Percentiles rank a stretch among this genome's conserved stretches.
Evolutionary conservation across 495 filamentous ascomycete species (phyloP).

Genomic region (Aspergillus bridgeri): DNA sequence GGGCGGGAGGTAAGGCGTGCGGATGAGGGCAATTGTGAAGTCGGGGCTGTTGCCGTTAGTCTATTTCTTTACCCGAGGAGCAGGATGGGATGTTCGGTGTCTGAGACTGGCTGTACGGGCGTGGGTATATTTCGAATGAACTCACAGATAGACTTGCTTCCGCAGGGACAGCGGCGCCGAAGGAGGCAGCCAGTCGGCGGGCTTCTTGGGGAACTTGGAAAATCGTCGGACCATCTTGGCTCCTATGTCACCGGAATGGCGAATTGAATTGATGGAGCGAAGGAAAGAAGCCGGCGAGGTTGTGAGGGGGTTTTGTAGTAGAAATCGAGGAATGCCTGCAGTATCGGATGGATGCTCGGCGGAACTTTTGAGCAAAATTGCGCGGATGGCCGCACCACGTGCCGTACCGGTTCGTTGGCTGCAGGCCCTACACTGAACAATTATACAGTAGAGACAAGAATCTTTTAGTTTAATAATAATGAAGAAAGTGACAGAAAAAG

Average conservation of each 20-base stretch:
- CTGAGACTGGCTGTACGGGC: constrained; percentile 5
- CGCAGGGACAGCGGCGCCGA: constrained; percentile 22
- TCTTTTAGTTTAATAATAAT: neutral
- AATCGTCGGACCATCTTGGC: constrained; percentile 37
- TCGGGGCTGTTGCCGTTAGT: constrained; percentile 58
- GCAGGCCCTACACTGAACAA: neutral
- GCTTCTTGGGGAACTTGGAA: constrained; percentile 27
- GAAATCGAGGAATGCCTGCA: neutral
- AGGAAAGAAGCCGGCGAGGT: neutral
- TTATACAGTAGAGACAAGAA: too few species aligned
- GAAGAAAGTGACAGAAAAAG: neutral
- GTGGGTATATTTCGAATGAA: constrained; percentile 7
- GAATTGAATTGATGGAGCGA: neutral
- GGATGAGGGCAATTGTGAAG: constrained; percentile 72
- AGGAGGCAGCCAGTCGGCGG: constrained; percentile 19
- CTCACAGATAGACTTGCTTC: constrained; percentile 70
- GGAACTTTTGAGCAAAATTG: constrained; percentile 35
- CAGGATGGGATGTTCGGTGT: neutral
- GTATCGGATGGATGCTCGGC: constrained; percentile 12
- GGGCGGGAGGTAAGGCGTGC: constrained; percentile 65
- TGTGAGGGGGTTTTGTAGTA: neutral
- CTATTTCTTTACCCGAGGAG: constrained; percentile 8
- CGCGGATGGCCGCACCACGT: constrained; percentile 39
- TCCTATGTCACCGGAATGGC: neutral
- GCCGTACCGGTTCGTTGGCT: constrained; percentile 24